Evolutionary conservation across 345 rosid genomes (phyloP).

Genomic region (Punica granatum): DNA sequence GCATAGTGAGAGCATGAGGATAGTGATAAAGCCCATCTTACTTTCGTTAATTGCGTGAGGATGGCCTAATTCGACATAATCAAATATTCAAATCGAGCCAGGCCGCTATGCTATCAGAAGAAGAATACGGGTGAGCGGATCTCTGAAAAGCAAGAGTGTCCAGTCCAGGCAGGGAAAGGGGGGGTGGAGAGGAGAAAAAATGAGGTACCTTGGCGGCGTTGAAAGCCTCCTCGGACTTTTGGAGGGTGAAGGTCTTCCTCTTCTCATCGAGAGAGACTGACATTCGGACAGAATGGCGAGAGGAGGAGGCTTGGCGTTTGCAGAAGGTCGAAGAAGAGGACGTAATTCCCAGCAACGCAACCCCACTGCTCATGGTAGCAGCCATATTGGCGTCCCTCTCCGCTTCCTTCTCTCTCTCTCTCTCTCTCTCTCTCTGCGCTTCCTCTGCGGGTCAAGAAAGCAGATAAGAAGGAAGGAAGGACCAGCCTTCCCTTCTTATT

Average conservation of each 20-base stretch:
- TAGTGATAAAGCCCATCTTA: too few relatives aligned
- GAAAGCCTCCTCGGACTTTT: constrained; percentile 91
- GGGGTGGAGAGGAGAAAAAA: neutral
- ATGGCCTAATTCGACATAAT: neutral
- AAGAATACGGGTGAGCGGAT: neutral
- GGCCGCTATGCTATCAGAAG: neutral
- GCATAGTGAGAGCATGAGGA: too few relatives aligned
- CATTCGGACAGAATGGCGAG: constrained; percentile 12
- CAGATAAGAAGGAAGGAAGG: neutral
- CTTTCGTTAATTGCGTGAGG: too few relatives aligned
- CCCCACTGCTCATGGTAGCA: constrained; percentile 1
- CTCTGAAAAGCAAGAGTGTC: neutral
- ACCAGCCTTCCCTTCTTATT: too few relatives aligned
- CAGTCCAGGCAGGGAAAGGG: neutral
- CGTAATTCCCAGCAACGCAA: neutral
- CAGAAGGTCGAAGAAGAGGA: neutral
- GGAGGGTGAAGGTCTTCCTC: constrained; percentile 26
- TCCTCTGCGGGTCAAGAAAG: constrained; percentile 8
- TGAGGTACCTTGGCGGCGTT: constrained; percentile 57
- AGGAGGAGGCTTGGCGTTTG: constrained; percentile 1
- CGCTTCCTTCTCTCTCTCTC: constrained; percentile 5
- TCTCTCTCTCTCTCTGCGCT: too few relatives aligned
- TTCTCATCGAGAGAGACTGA: constrained; percentile 44
- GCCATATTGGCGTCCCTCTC: too few relatives aligned
- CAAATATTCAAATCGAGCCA: neutral